Evolutionary conservation across 768 basidiomycete species (phyloP).

Genomic region (Russula olivacea): DNA sequence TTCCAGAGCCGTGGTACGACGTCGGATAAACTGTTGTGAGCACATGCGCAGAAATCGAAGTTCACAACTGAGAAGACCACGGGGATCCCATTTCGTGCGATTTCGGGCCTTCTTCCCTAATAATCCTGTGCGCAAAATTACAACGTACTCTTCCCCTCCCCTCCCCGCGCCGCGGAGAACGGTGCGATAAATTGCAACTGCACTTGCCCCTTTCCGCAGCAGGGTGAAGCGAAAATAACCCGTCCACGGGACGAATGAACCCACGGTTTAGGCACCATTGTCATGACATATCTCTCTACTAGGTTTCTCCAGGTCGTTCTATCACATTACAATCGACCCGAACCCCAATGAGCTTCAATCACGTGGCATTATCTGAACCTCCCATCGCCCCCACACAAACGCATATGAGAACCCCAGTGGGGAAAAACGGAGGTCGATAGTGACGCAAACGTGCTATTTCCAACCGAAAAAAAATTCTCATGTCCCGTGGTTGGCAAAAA

Average conservation of each 20-base stretch:
- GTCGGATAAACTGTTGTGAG: conserved; percentile 1
- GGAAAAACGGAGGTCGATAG: conserved; percentile 3
- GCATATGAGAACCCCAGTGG: neutral
- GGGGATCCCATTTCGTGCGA: conserved; percentile 9
- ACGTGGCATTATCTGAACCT: conserved; percentile 5
- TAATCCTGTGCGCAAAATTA: neutral
- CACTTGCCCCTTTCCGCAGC: neutral
- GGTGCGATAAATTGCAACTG: neutral
- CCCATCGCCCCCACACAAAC: neutral
- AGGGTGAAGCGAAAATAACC: neutral
- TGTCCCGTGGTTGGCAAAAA: conserved; percentile 12
- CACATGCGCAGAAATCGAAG: neutral
- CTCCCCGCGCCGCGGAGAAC: conserved; percentile 13
- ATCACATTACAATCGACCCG: neutral
- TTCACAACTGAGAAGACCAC: neutral
- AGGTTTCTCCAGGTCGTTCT: conserved; percentile 17
- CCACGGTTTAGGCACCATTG: conserved; percentile 13
- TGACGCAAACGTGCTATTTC: conserved; percentile 5
- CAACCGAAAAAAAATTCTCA: neutral
- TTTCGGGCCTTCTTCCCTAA: conserved; percentile 1
- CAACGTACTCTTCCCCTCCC: neutral
- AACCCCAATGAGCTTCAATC: neutral
- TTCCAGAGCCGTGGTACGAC: conserved; percentile 1
- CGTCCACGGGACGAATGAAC: neutral
- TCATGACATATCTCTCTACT: neutral